Percentiles rank a stretch among this genome's conserved stretches.
These are phyloP conservation scores for Misopates orontium DNA, from an alignment of 257 asterid genomes.

Conservation along the genomic window DNA sequence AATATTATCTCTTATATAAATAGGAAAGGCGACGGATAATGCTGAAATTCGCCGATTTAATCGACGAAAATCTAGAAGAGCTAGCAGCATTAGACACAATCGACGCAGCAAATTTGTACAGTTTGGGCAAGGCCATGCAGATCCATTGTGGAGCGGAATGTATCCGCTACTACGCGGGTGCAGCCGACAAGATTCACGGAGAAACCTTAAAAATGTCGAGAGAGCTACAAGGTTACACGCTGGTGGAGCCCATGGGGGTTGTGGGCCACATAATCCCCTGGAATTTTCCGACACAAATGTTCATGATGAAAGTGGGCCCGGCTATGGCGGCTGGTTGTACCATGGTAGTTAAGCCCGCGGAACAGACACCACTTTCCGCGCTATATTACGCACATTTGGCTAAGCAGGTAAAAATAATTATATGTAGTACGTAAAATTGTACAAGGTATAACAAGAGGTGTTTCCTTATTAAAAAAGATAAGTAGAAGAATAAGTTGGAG, in stretches of 20 bases:
- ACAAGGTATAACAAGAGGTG: too few relatives aligned
- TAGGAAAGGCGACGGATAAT: conserved; percentile 52
- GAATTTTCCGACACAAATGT: conserved; percentile 60
- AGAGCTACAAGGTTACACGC: conserved; percentile 47
- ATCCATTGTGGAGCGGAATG: conserved; percentile 40
- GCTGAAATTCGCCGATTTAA: conserved; percentile 53
- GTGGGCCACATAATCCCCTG: conserved; percentile 62
- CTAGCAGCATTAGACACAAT: conserved; percentile 46
- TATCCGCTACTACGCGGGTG: conserved; percentile 60
- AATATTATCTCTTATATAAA: neutral
- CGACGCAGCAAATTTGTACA: conserved; percentile 51
- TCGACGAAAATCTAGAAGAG: conserved; percentile 49
- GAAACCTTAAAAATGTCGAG: conserved; percentile 48
- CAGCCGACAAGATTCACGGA: conserved; percentile 64
- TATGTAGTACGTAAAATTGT: too few relatives aligned
- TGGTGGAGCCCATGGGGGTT: conserved; percentile 62
- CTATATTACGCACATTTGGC: conserved; percentile 53
- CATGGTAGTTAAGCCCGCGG: conserved; percentile 61
- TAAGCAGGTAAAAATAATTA: conserved; percentile 38
- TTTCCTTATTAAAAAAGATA: too few relatives aligned
- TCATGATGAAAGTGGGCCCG: conserved; percentile 54
- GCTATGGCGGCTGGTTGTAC: conserved; percentile 66
- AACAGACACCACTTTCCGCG: conserved; percentile 65
- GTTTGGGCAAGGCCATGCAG: conserved; percentile 29
- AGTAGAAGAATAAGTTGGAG: too few relatives aligned